Conservation (phyloP, 2,329 filamentous ascomycete species). For the Fusarium torulosum region DNA sequence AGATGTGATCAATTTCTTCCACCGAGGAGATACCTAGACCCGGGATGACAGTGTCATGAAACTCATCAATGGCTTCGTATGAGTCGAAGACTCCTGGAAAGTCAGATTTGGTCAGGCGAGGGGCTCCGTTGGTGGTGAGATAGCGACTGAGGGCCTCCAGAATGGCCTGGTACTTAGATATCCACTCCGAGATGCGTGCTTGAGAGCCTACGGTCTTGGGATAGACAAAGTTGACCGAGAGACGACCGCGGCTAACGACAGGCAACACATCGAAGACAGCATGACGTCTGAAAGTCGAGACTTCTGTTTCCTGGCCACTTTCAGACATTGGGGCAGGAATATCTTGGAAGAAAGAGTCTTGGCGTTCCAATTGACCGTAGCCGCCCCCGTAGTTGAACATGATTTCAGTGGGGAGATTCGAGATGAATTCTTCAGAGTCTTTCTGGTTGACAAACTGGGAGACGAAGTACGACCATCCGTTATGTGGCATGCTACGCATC, state of each 20-base stretch:
- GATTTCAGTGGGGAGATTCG: slow-evolving; percentile 1
- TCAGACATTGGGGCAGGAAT: not conserved
- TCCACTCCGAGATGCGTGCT: too few relatives aligned
- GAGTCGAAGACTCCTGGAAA: slow-evolving; percentile 9
- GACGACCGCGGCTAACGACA: not conserved
- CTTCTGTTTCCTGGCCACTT: too few relatives aligned
- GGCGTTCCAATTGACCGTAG: slow-evolving; percentile 3
- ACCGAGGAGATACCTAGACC: not conserved
- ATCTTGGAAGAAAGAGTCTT: slow-evolving; percentile 2
- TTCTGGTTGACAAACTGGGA: not conserved
- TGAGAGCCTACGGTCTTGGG: not conserved
- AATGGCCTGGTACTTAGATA: too few relatives aligned
- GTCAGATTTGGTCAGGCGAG: slow-evolving; percentile 4
- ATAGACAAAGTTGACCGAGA: slow-evolving; percentile 11
- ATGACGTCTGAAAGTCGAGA: slow-evolving; percentile 6
- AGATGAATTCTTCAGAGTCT: not conserved
- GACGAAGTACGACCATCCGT: slow-evolving; percentile 8
- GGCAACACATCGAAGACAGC: slow-evolving; percentile 11
- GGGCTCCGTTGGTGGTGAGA: too few relatives aligned
- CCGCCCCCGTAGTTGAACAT: slow-evolving; percentile 9
- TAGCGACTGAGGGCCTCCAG: too few relatives aligned
- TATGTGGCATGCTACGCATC: slow-evolving; percentile 1
- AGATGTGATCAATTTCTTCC: slow-evolving; percentile 7
- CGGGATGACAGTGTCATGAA: not conserved
- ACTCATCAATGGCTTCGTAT: slow-evolving; percentile 5